Percentiles rank a stretch among this genome's conserved stretches.
phyloP scores from a whole-genome alignment of 306 rosid species.

The Trifolium dubium region DNA sequence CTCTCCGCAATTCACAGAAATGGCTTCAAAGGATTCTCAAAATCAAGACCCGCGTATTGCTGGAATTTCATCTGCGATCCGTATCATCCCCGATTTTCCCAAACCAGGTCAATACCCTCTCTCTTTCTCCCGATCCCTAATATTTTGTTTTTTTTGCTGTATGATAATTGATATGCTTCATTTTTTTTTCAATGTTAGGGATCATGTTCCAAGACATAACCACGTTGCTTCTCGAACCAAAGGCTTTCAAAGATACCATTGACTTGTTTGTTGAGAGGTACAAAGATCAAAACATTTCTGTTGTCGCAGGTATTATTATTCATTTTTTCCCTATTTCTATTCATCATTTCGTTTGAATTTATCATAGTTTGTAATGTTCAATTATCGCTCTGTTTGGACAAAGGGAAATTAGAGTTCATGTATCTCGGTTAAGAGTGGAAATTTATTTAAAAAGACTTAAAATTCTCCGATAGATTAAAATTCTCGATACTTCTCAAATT shows the following conservation, averaged over 20 bases:
- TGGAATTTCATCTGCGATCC: slow-evolving; percentile 72
- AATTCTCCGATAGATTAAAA: neutral
- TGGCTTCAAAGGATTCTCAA: slow-evolving; percentile 62
- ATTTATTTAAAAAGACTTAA: neutral
- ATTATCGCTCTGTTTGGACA: neutral
- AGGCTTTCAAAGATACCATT: slow-evolving; percentile 91
- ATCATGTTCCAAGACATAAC: slow-evolving; percentile 96
- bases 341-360: slow-evolving; percentile 3
- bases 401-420: neutral
- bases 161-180: neutral
- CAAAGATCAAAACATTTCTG: slow-evolving; percentile 75
- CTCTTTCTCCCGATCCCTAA: slow-evolving; percentile 4
- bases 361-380: neutral
- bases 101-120: slow-evolving; percentile 69
- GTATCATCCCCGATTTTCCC: slow-evolving; percentile 92
- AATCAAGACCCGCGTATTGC: slow-evolving; percentile 72
- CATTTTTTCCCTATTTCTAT: neutral
- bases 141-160: neutral
- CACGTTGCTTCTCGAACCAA: slow-evolving; percentile 85
- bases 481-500: slow-evolving; percentile 12
- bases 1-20: slow-evolving; percentile 45
- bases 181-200: slow-evolving; percentile 55
- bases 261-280: slow-evolving; percentile 97
- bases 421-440: slow-evolving; percentile 3
- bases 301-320: slow-evolving; percentile 82